A percentile compares a stretch with the other conserved stretches of the same genome.
Conservation (phyloP, 169 alveolate species). For the Pseudocohnilembus persalinus region DNA sequence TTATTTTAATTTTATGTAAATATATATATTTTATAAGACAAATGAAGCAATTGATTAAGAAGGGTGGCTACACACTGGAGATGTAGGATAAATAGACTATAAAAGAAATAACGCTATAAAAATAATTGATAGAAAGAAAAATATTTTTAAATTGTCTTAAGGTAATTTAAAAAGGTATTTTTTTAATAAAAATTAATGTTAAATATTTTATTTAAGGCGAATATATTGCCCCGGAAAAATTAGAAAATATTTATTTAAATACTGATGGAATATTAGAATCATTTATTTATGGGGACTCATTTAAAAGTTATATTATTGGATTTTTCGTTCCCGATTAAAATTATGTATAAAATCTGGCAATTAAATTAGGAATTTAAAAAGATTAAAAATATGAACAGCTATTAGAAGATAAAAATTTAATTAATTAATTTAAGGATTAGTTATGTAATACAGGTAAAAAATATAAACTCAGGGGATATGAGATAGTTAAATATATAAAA, state of each 20-base stretch:
- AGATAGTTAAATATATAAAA: constrained; percentile 67
- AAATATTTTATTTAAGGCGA: too few relatives aligned
- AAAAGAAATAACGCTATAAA: constrained; percentile 76
- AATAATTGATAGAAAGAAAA: constrained; percentile 81
- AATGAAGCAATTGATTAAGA: constrained; percentile 82
- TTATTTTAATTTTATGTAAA: too few relatives aligned
- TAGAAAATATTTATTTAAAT: constrained; percentile 83
- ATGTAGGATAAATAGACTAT: constrained; percentile 82
- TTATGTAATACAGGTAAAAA: constrained; percentile 14
- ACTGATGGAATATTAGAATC: constrained; percentile 50
- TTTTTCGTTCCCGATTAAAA: constrained; percentile 59
- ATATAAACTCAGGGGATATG: constrained; percentile 44
- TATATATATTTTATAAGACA: constrained; percentile 51
- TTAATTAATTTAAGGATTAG: not conserved
- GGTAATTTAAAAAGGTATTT: too few relatives aligned
- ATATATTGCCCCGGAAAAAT: constrained; percentile 94
- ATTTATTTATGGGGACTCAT: constrained; percentile 69
- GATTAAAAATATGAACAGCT: constrained; percentile 40
- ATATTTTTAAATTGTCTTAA: constrained; percentile 93
- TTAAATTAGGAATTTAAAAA: constrained; percentile 14
- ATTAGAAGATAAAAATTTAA: constrained; percentile 33
- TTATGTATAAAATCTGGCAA: constrained; percentile 1
- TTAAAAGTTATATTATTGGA: constrained; percentile 55
- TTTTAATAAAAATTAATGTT: too few relatives aligned
- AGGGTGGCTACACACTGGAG: constrained; percentile 95